phyloP scores from a whole-genome alignment of 2,329 filamentous ascomycete genomes.

The Aspergillus sp. region DNA sequence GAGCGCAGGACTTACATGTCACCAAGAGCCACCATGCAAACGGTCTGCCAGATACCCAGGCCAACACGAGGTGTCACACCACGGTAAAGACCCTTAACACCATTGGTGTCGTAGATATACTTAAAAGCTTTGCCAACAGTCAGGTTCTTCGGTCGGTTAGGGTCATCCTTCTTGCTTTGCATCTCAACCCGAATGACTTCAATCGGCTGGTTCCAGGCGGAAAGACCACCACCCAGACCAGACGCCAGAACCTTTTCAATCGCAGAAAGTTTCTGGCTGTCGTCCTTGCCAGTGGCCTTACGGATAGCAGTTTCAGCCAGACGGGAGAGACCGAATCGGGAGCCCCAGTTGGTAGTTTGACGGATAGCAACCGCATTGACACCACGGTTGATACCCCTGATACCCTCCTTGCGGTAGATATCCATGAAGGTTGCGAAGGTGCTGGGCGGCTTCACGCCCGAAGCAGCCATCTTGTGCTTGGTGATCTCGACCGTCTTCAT shows the following conservation, averaged over 20 bases:
- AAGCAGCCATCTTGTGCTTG: slow-evolving; percentile 85
- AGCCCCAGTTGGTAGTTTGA: slow-evolving; percentile 99
- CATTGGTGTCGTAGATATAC: slow-evolving; percentile 90
- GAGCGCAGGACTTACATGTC: slow-evolving; percentile 67
- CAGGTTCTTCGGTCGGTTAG: slow-evolving; percentile 98
- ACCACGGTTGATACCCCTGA: slow-evolving; percentile 94
- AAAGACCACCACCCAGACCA: slow-evolving; percentile 83
- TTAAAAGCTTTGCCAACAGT: slow-evolving; percentile 73
- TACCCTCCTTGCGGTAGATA: slow-evolving; percentile 91
- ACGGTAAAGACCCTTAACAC: slow-evolving; percentile 86
- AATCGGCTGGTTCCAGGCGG: slow-evolving; percentile 98
- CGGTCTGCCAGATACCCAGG: slow-evolving; percentile 95
- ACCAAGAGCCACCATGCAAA: slow-evolving; percentile 98
- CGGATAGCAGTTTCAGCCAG: slow-evolving; percentile 87
- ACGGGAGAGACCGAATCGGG: slow-evolving; percentile 86
- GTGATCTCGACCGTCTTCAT: slow-evolving; percentile 99
- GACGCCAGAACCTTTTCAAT: slow-evolving; percentile 85
- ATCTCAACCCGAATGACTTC: slow-evolving; percentile 99
- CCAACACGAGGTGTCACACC: slow-evolving; percentile 91
- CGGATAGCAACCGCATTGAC: slow-evolving; percentile 98
- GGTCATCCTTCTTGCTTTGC: slow-evolving; percentile 98
- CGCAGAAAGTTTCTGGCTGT: slow-evolving; percentile 68
- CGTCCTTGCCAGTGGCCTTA: slow-evolving; percentile 66
- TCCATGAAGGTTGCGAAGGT: slow-evolving; percentile 95
- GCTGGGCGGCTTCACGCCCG: slow-evolving; percentile 76